These are phyloP conservation scores for Immersiella caudata DNA, from an alignment of 495 filamentous ascomycete genomes.

Conservation along the genomic window DNA sequence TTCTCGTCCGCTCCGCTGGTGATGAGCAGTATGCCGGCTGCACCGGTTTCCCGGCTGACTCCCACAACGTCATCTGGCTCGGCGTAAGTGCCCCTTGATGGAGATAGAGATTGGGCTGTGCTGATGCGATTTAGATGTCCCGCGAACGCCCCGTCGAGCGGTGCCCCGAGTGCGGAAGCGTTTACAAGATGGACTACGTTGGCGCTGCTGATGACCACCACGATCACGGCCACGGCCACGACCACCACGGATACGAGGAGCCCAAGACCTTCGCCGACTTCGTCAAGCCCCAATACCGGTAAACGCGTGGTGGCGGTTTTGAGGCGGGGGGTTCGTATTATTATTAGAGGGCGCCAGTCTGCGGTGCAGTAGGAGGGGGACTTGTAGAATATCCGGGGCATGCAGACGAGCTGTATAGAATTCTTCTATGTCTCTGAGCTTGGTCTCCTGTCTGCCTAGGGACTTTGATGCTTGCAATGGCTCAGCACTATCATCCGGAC, in stretches of 20 bases:
- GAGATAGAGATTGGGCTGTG: not conserved
- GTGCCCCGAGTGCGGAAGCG: conserved; percentile 93
- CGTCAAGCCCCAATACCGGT: conserved; percentile 90
- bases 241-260: conserved; percentile 67
- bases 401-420: conserved; percentile 26
- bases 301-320: conserved; percentile 35
- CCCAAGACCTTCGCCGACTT: conserved; percentile 93
- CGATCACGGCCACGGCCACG: conserved; percentile 56
- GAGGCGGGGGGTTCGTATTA: not conserved
- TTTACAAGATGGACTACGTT: conserved; percentile 95
- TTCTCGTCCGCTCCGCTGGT: conserved; percentile 84
- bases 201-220: conserved; percentile 70
- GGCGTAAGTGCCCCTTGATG: conserved; percentile 59
- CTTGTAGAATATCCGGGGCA: conserved; percentile 23
- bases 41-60: conserved; percentile 91
- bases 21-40: conserved; percentile 97
- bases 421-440: conserved; percentile 15
- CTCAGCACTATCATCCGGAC: not conserved
- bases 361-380: conserved; percentile 14
- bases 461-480: not conserved
- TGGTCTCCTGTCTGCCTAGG: not conserved
- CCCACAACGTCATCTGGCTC: conserved; percentile 87
- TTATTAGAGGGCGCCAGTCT: conserved; percentile 5
- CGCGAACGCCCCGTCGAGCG: conserved; percentile 89
- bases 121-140: conserved; percentile 61